Evolutionary conservation across 2,329 filamentous ascomycete species (phyloP).

Genomic region (Eutypella sp.): DNA sequence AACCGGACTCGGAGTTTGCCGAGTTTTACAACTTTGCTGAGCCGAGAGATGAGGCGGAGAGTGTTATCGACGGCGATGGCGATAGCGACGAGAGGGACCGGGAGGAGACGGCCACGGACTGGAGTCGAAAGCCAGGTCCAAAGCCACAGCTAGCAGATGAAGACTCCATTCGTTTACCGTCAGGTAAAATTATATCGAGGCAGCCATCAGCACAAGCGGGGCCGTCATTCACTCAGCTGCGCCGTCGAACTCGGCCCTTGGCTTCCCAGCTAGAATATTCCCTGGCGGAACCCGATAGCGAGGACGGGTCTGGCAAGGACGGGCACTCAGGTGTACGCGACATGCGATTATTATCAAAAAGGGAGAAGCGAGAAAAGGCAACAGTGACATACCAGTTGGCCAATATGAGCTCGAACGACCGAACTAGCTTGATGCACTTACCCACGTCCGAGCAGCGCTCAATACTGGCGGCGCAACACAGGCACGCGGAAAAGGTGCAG

Average conservation of each 20-base stretch:
- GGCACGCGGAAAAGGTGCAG: slow-evolving; percentile 16
- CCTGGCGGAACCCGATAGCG: slow-evolving; percentile 2
- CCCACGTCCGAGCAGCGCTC: slow-evolving; percentile 16
- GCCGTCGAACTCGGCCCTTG: slow-evolving; percentile 8
- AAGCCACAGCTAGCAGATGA: slow-evolving; percentile 11
- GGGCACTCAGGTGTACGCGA: slow-evolving; percentile 5
- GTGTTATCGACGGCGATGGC: neutral
- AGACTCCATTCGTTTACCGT: slow-evolving; percentile 20
- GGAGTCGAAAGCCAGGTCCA: slow-evolving; percentile 3
- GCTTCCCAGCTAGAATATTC: slow-evolving; percentile 13
- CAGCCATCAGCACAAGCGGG: slow-evolving; percentile 11
- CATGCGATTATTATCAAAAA: slow-evolving; percentile 13
- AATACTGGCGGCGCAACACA: slow-evolving; percentile 15
- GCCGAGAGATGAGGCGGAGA: slow-evolving; percentile 8
- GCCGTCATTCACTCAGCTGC: slow-evolving; percentile 6
- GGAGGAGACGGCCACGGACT: slow-evolving; percentile 1
- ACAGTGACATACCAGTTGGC: slow-evolving; percentile 13
- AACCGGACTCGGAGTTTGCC: slow-evolving; percentile 18
- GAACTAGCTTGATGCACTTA: slow-evolving; percentile 17
- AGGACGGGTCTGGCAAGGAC: slow-evolving; percentile 7
- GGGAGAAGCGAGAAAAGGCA: slow-evolving; percentile 16
- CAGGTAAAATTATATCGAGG: slow-evolving; percentile 20
- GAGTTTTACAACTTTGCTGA: slow-evolving; percentile 23
- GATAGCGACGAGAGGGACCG: slow-evolving; percentile 2
- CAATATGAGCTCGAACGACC: slow-evolving; percentile 18